phyloP scores from a whole-genome alignment of 2,329 filamentous ascomycete species.

The Chaetomium strumarium region DNA sequence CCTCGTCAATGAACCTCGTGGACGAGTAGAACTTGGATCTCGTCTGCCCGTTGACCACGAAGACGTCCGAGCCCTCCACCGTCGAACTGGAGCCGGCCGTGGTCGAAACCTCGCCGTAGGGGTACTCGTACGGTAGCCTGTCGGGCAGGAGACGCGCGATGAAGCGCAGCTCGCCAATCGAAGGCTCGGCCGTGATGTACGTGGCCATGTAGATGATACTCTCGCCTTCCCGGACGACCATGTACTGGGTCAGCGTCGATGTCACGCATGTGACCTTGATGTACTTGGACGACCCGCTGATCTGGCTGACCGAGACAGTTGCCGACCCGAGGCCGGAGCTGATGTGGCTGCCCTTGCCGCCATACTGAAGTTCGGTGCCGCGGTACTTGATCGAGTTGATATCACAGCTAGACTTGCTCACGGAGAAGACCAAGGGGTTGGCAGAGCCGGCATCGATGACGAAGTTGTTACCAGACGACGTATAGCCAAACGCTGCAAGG shows the following conservation, averaged over 20 bases:
- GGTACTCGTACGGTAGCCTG: conserved; percentile 46
- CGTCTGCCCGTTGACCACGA: conserved; percentile 54
- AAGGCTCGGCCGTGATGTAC: conserved; percentile 52
- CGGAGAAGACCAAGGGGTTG: conserved; percentile 46
- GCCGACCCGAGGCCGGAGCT: conserved; percentile 53
- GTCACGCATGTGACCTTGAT: conserved; percentile 58
- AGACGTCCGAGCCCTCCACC: conserved; percentile 56
- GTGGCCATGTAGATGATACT: conserved; percentile 57
- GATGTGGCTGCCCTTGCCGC: conserved; percentile 48
- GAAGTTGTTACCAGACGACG: conserved; percentile 36
- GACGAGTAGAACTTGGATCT: conserved; percentile 66
- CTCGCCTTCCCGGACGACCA: conserved; percentile 55
- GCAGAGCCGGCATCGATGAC: conserved; percentile 43
- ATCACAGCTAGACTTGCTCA: conserved; percentile 51
- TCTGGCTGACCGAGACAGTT: conserved; percentile 45
- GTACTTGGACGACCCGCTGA: conserved; percentile 36
- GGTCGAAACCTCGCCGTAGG: conserved; percentile 50
- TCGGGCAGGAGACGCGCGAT: conserved; percentile 53
- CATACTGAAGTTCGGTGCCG: conserved; percentile 53
- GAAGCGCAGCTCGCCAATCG: conserved; percentile 56
- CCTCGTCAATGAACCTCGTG: conserved; percentile 63
- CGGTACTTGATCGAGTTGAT: conserved; percentile 58
- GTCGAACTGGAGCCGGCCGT: conserved; percentile 45
- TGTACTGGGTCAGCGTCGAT: conserved; percentile 57
- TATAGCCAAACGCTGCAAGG: conserved; percentile 39